Conservation (phyloP, 768 basidiomycete genomes). For the Rhodotorula toruloides region DNA sequence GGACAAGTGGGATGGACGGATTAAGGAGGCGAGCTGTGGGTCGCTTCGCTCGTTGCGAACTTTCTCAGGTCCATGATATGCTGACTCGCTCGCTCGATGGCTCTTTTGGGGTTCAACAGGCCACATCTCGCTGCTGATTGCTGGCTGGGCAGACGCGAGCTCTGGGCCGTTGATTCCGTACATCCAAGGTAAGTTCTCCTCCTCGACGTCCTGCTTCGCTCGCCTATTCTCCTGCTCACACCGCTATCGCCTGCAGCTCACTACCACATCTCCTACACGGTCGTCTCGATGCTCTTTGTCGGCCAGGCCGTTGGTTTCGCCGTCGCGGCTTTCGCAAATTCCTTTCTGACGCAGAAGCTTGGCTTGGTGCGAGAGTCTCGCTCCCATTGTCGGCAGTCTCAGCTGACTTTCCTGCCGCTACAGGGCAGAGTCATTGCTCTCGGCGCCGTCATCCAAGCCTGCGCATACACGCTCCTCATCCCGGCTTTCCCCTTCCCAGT, state of each 20-base stretch:
- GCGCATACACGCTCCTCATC: constrained; percentile 29
- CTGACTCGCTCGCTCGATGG: background rate
- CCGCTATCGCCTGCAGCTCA: background rate
- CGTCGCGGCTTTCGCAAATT: background rate
- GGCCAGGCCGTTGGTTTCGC: constrained; percentile 35
- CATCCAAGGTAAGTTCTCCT: constrained; percentile 5
- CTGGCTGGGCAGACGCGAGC: constrained; percentile 22
- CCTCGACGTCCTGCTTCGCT: background rate
- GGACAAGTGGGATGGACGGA: background rate
- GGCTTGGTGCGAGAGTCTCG: constrained; percentile 29
- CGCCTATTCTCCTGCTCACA: background rate
- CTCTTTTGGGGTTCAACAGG: background rate
- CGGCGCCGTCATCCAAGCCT: constrained; percentile 16
- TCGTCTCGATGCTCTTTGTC: constrained; percentile 30
- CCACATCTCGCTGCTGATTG: constrained; percentile 17
- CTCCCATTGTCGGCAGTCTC: too few species aligned
- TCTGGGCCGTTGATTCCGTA: constrained; percentile 24
- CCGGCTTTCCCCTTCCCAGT: constrained; percentile 29
- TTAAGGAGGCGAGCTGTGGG: background rate
- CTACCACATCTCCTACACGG: constrained; percentile 23
- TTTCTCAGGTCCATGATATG: too few species aligned
- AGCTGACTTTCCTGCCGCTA: background rate
- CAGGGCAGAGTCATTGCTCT: constrained; percentile 26
- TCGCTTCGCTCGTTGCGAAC: too few species aligned
- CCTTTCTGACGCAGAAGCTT: background rate